Evolutionary conservation across 169 alveolate genomes (phyloP).

Genomic region (Theileria parva): DNA sequence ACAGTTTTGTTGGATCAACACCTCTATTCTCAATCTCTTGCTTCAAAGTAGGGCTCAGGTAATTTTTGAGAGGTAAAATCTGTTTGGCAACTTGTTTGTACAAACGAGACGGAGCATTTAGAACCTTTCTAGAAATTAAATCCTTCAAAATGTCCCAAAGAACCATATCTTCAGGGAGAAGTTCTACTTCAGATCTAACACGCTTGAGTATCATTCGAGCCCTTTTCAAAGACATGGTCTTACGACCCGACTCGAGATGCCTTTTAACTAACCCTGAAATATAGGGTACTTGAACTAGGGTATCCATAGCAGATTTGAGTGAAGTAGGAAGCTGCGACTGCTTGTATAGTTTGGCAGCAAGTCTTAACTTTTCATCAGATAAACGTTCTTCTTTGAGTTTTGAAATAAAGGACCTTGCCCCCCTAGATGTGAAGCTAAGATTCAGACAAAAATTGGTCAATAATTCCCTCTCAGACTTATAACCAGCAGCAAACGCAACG

Average conservation of each 20-base stretch:
- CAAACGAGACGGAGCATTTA: conserved; percentile 44
- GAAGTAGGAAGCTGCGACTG: not conserved
- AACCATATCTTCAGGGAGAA: conserved; percentile 44
- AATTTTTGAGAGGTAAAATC: conserved; percentile 30
- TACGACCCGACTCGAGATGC: conserved; percentile 56
- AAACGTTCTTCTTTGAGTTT: conserved; percentile 66
- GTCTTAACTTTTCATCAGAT: conserved; percentile 21
- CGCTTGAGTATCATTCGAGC: conserved; percentile 44
- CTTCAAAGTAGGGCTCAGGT: conserved; percentile 17
- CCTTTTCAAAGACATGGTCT: conserved; percentile 39
- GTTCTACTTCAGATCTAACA: conserved; percentile 24
- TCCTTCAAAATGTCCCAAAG: conserved; percentile 56
- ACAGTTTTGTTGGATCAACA: conserved; percentile 21
- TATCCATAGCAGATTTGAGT: conserved; percentile 14
- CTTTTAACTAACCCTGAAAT: conserved; percentile 57
- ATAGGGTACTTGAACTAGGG: conserved; percentile 26
- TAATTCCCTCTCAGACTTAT: conserved; percentile 70
- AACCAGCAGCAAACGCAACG: conserved; percentile 68
- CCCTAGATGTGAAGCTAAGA: conserved; percentile 69
- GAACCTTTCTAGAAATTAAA: conserved; percentile 31
- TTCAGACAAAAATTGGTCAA: conserved; percentile 55
- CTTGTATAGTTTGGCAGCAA: conserved; percentile 47
- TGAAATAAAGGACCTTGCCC: conserved; percentile 66
- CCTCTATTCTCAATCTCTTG: conserved; percentile 34
- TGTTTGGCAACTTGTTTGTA: conserved; percentile 59